A percentile compares a stretch with the other conserved stretches of the same genome.
phyloP scores from a whole-genome alignment of 2,329 filamentous ascomycete genomes.

The Allantophomopsis cytisporea region DNA sequence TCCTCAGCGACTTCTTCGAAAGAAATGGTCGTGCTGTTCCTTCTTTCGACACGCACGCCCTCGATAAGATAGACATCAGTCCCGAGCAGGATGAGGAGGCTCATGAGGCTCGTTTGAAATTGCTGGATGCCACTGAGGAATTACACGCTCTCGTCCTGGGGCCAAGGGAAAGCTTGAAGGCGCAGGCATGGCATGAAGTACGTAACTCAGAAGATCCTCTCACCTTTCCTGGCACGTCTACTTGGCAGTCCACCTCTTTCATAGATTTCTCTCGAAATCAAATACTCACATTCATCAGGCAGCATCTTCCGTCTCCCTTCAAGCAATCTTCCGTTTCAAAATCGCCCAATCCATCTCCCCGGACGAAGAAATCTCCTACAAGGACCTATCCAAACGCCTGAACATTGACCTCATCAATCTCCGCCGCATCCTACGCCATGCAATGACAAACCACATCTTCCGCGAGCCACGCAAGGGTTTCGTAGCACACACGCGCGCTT shows the following conservation, averaged over 20 bases:
- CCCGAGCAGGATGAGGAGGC: slow-evolving; percentile 24
- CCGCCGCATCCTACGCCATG: slow-evolving; percentile 34
- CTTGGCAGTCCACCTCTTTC: no score
- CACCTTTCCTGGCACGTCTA: neutral
- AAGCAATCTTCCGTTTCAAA: slow-evolving; percentile 5
- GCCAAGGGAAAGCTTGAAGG: slow-evolving; percentile 31
- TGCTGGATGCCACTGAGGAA: slow-evolving; percentile 30
- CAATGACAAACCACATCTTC: slow-evolving; percentile 39
- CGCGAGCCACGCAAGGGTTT: slow-evolving; percentile 21
- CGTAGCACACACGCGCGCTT: slow-evolving; percentile 23
- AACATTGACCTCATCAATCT: slow-evolving; percentile 21
- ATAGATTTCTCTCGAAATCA: neutral
- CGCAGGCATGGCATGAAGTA: slow-evolving; percentile 30
- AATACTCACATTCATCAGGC: neutral
- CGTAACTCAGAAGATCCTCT: slow-evolving; percentile 7
- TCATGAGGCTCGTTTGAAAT: slow-evolving; percentile 25
- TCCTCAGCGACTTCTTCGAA: slow-evolving; percentile 29
- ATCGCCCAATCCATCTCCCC: slow-evolving; percentile 27
- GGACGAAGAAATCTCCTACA: slow-evolving; percentile 27
- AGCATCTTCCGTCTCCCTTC: slow-evolving; percentile 13
- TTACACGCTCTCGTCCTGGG: slow-evolving; percentile 29
- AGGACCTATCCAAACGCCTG: slow-evolving; percentile 20
- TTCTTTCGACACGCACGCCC: slow-evolving; percentile 26
- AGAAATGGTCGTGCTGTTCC: slow-evolving; percentile 25
- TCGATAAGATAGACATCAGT: slow-evolving; percentile 28